Conservation (phyloP, 2,329 filamentous ascomycete species). For the Nannizzia gypsea region DNA sequence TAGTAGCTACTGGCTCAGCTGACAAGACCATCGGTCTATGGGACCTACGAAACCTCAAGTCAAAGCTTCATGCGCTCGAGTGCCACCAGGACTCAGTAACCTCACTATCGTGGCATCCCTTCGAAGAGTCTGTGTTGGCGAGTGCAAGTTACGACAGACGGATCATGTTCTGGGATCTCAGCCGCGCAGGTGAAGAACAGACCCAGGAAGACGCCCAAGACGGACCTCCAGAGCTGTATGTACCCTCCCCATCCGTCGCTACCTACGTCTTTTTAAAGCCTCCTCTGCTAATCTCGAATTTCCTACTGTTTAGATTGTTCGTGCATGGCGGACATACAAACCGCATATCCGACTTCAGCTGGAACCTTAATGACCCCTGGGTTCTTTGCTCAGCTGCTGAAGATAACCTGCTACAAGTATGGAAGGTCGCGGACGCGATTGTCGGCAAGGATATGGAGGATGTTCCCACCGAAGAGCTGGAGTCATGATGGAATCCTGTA, state of each 20-base stretch:
- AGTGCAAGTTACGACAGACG: constrained; percentile 87
- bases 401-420: constrained; percentile 92
- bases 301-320: constrained; percentile 52
- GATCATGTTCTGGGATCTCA: constrained; percentile 94
- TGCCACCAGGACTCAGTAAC: constrained; percentile 84
- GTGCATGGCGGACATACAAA: constrained; percentile 99
- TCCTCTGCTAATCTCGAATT: neutral
- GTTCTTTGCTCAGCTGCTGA: constrained; percentile 90
- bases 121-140: constrained; percentile 74
- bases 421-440: constrained; percentile 74
- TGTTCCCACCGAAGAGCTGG: constrained; percentile 64
- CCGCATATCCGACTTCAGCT: constrained; percentile 90
- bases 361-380: constrained; percentile 96
- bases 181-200: constrained; percentile 84
- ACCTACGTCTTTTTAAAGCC: no score
- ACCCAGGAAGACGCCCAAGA: constrained; percentile 90
- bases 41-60: constrained; percentile 84
- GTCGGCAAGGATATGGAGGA: constrained; percentile 66
- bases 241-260: constrained; percentile 17
- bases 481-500: constrained; percentile 23
- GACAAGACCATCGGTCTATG: constrained; percentile 93
- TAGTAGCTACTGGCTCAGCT: constrained; percentile 84
- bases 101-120: constrained; percentile 87
- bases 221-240: constrained; percentile 84
- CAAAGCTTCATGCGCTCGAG: constrained; percentile 80